Percentiles rank a stretch among this genome's conserved stretches.
Evolutionary conservation across 176 grass and related monocot genomes (phyloP).

Genomic region (Avena eriantha): DNA sequence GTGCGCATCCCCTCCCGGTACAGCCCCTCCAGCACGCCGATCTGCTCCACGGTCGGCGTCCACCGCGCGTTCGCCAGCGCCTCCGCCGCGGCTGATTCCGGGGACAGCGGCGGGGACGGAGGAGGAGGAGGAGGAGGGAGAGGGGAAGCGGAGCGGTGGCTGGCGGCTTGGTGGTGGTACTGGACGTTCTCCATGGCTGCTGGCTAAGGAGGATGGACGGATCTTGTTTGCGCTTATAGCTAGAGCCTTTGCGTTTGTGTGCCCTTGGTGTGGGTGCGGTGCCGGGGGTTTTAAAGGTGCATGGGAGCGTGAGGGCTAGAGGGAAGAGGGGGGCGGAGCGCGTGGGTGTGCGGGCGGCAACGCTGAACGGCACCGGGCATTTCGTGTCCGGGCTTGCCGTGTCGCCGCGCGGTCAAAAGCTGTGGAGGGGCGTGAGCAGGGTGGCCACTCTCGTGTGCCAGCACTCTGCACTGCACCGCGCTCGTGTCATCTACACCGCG

Average conservation of each 20-base stretch:
- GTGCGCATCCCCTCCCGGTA: constrained; percentile 73
- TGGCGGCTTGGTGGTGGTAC: neutral
- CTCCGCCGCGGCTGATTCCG: neutral
- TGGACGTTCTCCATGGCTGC: constrained; percentile 41
- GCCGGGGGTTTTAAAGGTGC: constrained; percentile 53
- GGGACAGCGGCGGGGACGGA: constrained; percentile 32
- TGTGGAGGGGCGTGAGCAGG: neutral
- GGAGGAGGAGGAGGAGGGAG: no score
- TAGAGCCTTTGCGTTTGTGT: constrained; percentile 17
- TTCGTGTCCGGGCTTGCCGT: neutral
- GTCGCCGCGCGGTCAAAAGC: constrained; percentile 37
- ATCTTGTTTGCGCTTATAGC: neutral
- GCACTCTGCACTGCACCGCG: neutral
- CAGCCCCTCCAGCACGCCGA: constrained; percentile 70
- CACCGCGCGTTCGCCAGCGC: constrained; percentile 55
- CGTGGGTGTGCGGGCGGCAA: constrained; percentile 35
- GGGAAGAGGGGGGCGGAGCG: neutral
- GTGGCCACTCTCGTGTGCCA: neutral
- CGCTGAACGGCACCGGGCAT: neutral
- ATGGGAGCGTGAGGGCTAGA: constrained; percentile 3
- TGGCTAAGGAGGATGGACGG: neutral
- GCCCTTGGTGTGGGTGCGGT: neutral
- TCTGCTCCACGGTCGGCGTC: constrained; percentile 90
- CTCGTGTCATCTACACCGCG: neutral
- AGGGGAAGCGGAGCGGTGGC: neutral